Conservation (phyloP, 164 flowering plant genomes). For the Warburgia ugandensis region DNA sequence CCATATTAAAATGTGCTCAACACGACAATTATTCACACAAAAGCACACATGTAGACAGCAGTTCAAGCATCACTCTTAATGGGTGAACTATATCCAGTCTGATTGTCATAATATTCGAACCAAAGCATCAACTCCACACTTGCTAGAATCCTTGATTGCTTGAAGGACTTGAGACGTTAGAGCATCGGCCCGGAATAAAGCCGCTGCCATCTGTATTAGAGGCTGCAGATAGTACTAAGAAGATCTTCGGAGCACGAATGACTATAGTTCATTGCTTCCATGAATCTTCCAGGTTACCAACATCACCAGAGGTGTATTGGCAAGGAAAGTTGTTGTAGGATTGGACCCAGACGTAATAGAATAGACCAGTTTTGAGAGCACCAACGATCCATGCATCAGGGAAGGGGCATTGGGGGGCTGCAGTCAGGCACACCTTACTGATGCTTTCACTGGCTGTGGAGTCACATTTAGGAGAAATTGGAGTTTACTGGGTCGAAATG, state of each 20-base stretch:
- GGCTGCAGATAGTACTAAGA: slow-evolving; percentile 18
- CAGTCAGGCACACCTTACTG: slow-evolving; percentile 6
- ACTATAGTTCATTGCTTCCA: slow-evolving; percentile 18
- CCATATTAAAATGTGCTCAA: no score
- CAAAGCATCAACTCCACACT: slow-evolving; percentile 28
- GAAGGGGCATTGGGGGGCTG: slow-evolving; percentile 23
- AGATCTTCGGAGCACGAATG: slow-evolving; percentile 9
- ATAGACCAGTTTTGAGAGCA: slow-evolving; percentile 19
- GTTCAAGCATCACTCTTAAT: slow-evolving; percentile 14
- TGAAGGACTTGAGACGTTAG: no score
- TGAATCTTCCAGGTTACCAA: slow-evolving; percentile 1
- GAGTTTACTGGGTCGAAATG: slow-evolving; percentile 17
- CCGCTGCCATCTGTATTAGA: slow-evolving; percentile 10
- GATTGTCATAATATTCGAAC: slow-evolving; percentile 18
- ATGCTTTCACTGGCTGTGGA: background rate
- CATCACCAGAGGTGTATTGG: background rate
- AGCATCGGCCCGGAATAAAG: slow-evolving; percentile 13
- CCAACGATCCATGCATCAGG: slow-evolving; percentile 14
- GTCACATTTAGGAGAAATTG: slow-evolving; percentile 1
- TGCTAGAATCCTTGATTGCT: no score
- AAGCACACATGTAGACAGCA: no score
- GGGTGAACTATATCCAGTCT: slow-evolving; percentile 10
- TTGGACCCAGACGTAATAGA: slow-evolving; percentile 30
- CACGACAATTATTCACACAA: no score
- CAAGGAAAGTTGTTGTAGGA: slow-evolving; percentile 23